phyloP scores from a whole-genome alignment of 106 monocot genomes.

The Cymbidium sinense region DNA sequence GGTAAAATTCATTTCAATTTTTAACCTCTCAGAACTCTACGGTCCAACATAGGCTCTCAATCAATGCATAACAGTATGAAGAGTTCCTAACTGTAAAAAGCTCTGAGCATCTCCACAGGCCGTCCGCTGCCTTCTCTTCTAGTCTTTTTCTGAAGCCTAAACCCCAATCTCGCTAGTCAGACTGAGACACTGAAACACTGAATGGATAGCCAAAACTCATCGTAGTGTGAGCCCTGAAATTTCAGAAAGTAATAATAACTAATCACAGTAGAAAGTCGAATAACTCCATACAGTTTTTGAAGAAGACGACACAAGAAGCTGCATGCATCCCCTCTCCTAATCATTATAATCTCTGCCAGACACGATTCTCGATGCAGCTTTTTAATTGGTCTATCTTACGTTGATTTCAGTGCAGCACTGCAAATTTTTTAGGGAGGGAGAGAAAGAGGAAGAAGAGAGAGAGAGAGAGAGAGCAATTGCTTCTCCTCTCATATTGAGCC shows the following conservation, averaged over 20 bases:
- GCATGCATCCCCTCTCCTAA: slow-evolving; percentile 3
- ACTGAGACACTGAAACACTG: slow-evolving; percentile 2
- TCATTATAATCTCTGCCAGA: neutral
- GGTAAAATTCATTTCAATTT: too few relatives aligned
- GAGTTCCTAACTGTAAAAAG: neutral
- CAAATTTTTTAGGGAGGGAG: neutral
- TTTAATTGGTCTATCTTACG: neutral
- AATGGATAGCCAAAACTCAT: neutral
- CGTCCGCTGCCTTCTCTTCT: too few relatives aligned
- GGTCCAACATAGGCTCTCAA: too few relatives aligned
- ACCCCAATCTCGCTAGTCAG: neutral
- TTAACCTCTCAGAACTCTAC: too few relatives aligned
- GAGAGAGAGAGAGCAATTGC: neutral
- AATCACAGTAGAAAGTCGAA: neutral
- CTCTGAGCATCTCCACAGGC: neutral
- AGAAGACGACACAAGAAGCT: neutral
- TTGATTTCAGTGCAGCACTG: neutral
- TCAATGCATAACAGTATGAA: too few relatives aligned
- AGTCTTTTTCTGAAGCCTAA: neutral
- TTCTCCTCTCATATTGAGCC: neutral
- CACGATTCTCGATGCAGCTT: neutral
- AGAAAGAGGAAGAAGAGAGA: neutral
- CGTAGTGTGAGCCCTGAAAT: neutral
- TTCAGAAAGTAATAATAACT: neutral
- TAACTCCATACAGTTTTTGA: neutral